These are phyloP conservation scores for Diaporthe batatas DNA, from an alignment of 2,329 filamentous ascomycete species.

Conservation along the genomic window DNA sequence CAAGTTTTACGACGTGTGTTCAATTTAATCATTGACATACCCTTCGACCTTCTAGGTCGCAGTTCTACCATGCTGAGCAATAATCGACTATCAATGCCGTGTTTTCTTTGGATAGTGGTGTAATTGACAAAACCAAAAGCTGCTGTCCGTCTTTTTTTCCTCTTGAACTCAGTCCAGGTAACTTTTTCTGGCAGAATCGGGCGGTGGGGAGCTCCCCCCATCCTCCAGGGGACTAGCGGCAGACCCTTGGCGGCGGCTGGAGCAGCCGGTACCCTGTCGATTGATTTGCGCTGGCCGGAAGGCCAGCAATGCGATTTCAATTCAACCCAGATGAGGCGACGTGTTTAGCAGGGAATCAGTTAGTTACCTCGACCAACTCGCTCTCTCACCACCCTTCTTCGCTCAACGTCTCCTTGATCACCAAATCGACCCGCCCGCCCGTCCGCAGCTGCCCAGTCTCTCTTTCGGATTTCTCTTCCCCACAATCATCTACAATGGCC, in stretches of 20 bases:
- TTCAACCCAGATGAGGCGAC: conserved; percentile 40
- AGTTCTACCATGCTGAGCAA: conserved; percentile 40
- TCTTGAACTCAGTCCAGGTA: conserved; percentile 13
- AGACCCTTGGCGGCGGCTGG: conserved; percentile 25
- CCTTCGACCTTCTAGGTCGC: conserved; percentile 40
- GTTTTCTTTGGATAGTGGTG: conserved; percentile 16
- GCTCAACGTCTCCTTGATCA: conserved; percentile 4
- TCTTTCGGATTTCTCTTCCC: conserved; percentile 3
- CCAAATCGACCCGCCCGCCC: conserved; percentile 5
- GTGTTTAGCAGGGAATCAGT: conserved; percentile 37
- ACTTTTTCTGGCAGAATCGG: conserved; percentile 37
- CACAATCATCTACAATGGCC: conserved; percentile 62
- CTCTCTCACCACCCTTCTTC: conserved; percentile 20
- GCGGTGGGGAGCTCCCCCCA: conserved; percentile 17
- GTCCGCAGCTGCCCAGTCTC: conserved; percentile 6
- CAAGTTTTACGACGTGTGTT: background rate
- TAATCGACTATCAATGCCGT: conserved; percentile 1
- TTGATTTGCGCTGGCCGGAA: conserved; percentile 36
- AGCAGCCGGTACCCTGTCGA: conserved; percentile 28
- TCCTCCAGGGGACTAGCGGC: conserved; percentile 11
- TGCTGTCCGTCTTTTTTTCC: conserved; percentile 15
- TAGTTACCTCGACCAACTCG: conserved; percentile 23
- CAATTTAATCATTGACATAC: conserved; percentile 9
- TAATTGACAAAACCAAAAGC: background rate
- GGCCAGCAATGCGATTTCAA: conserved; percentile 41